Percentiles rank a stretch among this genome's conserved stretches.
phyloP scores from a whole-genome alignment of 352 stramenopile genomes.

The Globisporangium middletonii region DNA sequence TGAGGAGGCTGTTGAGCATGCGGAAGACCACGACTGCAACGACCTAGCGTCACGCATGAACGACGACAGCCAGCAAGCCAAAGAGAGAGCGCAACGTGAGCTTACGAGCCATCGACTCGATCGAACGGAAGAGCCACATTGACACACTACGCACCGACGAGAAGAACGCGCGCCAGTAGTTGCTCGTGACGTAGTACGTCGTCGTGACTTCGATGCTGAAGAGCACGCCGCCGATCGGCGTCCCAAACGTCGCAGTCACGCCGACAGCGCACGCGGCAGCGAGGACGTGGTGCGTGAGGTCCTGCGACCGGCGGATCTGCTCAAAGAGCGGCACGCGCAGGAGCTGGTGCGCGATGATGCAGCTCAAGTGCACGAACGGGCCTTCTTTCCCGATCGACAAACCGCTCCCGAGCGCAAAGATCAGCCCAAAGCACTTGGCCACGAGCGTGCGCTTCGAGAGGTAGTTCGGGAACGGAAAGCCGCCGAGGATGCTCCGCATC shows the following conservation, averaged over 20 bases:
- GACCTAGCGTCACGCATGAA: slow-evolving; percentile 22
- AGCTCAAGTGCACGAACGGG: slow-evolving; percentile 76
- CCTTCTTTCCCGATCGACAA: slow-evolving; percentile 77
- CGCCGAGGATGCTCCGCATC: slow-evolving; percentile 72
- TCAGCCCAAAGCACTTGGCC: slow-evolving; percentile 59
- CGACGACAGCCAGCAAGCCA: neutral
- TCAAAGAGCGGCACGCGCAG: slow-evolving; percentile 48
- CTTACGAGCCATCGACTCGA: neutral
- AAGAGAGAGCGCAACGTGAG: neutral
- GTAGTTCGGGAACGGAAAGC: slow-evolving; percentile 66
- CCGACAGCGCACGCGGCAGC: slow-evolving; percentile 66
- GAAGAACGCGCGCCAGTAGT: slow-evolving; percentile 90
- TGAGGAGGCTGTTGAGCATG: slow-evolving; percentile 54
- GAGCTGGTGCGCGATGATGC: slow-evolving; percentile 64
- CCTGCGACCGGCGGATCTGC: slow-evolving; percentile 49
- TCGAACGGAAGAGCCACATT: no score
- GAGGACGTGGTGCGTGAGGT: slow-evolving; percentile 66
- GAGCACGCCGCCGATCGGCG: slow-evolving; percentile 67
- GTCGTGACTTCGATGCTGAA: slow-evolving; percentile 84
- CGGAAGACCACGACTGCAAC: slow-evolving; percentile 83
- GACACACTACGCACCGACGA: slow-evolving; percentile 28
- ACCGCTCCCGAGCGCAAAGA: slow-evolving; percentile 57
- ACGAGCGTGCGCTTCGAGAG: slow-evolving; percentile 49
- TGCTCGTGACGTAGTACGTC: slow-evolving; percentile 85
- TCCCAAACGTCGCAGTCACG: slow-evolving; percentile 71